A percentile compares a stretch with the other conserved stretches of the same genome.
phyloP scores from a whole-genome alignment of 2,329 filamentous ascomycete species.

The Pseudogymnoascus sp. region DNA sequence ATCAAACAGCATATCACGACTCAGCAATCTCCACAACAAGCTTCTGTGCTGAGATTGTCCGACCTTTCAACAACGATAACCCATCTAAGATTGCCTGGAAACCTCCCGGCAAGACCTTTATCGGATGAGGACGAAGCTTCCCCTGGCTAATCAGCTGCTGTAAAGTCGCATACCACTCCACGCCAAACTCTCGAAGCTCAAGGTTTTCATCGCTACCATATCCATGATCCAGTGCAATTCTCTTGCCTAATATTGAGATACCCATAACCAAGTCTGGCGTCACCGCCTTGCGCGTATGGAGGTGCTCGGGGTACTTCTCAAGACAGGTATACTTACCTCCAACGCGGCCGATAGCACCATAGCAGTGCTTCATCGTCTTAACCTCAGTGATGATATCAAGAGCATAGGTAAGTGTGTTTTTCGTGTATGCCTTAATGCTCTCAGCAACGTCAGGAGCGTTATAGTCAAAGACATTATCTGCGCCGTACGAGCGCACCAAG shows the following conservation, averaged over 20 bases:
- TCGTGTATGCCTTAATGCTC: slow-evolving; percentile 33
- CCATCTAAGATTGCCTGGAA: background rate
- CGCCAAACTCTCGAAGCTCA: slow-evolving; percentile 12
- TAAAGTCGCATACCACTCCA: background rate
- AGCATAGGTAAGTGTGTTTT: slow-evolving; percentile 31
- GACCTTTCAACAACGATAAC: background rate
- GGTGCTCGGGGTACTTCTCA: slow-evolving; percentile 12
- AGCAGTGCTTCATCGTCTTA: slow-evolving; percentile 31
- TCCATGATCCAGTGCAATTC: slow-evolving; percentile 19
- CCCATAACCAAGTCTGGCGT: slow-evolving; percentile 25
- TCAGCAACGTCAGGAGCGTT: slow-evolving; percentile 24
- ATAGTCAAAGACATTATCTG: slow-evolving; percentile 38
- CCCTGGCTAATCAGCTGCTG: background rate
- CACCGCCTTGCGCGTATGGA: slow-evolving; percentile 14
- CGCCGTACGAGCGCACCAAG: slow-evolving; percentile 34
- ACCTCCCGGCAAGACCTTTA: background rate
- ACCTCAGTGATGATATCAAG: slow-evolving; percentile 34
- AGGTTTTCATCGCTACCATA: slow-evolving; percentile 18
- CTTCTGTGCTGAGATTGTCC: background rate
- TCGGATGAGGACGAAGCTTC: background rate
- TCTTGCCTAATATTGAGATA: slow-evolving; percentile 22
- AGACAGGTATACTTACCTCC: slow-evolving; percentile 26
- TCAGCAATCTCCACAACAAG: background rate
- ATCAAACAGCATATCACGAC: background rate
- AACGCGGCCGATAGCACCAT: slow-evolving; percentile 30